Evolutionary conservation across 352 stramenopile species (phyloP).

Genomic region (Aphanomyces stellatus): DNA sequence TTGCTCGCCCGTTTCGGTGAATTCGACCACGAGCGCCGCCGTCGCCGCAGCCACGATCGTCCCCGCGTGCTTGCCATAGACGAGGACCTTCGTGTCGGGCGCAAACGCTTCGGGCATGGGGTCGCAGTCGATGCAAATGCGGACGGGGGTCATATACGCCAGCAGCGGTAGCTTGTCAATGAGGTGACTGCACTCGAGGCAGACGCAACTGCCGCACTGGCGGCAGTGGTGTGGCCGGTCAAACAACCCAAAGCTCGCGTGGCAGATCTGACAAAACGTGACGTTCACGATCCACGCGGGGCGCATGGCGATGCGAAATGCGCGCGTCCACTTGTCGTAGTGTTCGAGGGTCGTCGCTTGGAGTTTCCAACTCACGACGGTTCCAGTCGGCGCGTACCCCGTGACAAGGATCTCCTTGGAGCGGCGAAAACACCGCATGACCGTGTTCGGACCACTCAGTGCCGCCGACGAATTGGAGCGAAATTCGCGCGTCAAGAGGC

Average conservation of each 20-base stretch:
- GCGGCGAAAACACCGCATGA: conserved; percentile 16
- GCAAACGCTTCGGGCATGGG: conserved; percentile 49
- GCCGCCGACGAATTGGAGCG: not conserved
- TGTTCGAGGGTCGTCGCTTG: conserved; percentile 57
- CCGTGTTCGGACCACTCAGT: not conserved
- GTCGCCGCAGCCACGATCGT: conserved; percentile 36
- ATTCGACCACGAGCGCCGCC: not conserved
- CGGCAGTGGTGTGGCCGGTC: conserved; percentile 73
- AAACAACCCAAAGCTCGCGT: conserved; percentile 62
- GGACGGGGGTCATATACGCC: conserved; percentile 73
- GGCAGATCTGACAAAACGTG: conserved; percentile 61
- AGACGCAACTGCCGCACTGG: conserved; percentile 80
- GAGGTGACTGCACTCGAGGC: conserved; percentile 73
- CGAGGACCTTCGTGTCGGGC: conserved; percentile 56
- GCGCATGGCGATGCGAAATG: conserved; percentile 60
- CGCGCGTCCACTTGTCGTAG: conserved; percentile 74
- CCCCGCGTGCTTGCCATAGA: conserved; percentile 61
- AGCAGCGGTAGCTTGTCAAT: conserved; percentile 67
- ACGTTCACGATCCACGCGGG: conserved; percentile 79
- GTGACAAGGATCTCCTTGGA: conserved; percentile 72
- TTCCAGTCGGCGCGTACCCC: conserved; percentile 61
- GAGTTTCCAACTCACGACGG: conserved; percentile 74
- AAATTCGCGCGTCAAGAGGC: not conserved
- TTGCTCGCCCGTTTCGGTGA: not conserved
- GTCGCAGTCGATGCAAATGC: conserved; percentile 76